Evolutionary conservation across 768 basidiomycete species (phyloP).

Genomic region (Suillus lakei): DNA sequence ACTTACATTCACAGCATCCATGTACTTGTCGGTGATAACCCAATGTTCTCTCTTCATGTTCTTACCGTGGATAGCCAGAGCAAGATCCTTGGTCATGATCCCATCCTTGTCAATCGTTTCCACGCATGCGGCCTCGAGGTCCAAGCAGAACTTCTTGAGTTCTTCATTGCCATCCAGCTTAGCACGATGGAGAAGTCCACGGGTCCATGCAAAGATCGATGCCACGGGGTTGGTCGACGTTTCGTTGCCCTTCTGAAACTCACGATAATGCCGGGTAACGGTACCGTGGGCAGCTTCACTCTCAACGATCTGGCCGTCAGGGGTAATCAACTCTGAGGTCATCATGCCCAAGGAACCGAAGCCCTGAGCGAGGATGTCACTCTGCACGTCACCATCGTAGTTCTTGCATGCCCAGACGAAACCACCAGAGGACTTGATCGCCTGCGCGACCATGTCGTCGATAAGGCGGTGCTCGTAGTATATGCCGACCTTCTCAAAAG

Average conservation of each 20-base stretch:
- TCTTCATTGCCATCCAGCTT: constrained; percentile 86
- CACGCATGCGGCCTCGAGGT: constrained; percentile 86
- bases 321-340: constrained; percentile 94
- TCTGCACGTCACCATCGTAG: constrained; percentile 88
- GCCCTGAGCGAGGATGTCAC: constrained; percentile 96
- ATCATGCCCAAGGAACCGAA: constrained; percentile 98
- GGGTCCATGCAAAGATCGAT: constrained; percentile 98
- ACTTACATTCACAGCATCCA: constrained; percentile 90
- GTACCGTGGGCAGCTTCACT: constrained; percentile 98
- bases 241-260: constrained; percentile 96
- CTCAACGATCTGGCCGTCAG: constrained; percentile 91
- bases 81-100: constrained; percentile 97
- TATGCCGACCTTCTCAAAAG: constrained; percentile 72
- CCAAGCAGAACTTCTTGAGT: constrained; percentile 73
- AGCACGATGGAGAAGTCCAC: constrained; percentile 90
- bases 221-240: constrained; percentile 99
- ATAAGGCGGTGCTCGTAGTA: constrained; percentile 97
- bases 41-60: constrained; percentile 92
- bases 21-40: constrained; percentile 93
- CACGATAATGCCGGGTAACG: constrained; percentile 96
- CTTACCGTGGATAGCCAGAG: constrained; percentile 92
- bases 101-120: constrained; percentile 91
- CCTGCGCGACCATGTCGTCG: constrained; percentile 99
- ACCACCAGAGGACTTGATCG: constrained; percentile 94
- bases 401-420: constrained; percentile 81